Conservation (phyloP, 805 yeast genomes). For the Clavispora phyllophila region DNA sequence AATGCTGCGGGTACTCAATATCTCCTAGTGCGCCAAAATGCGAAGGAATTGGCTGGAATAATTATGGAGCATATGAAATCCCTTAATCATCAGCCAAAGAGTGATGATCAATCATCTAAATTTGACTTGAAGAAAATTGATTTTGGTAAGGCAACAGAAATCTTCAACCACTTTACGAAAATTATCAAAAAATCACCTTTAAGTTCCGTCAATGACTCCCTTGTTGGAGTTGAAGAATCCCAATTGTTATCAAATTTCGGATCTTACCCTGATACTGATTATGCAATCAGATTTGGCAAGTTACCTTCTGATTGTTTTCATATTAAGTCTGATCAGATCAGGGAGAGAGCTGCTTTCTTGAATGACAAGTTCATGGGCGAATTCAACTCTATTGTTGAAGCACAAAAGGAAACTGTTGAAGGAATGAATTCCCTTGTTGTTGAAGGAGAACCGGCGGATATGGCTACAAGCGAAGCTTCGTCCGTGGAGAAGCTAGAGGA, state of each 20-base stretch:
- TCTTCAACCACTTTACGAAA: not conserved
- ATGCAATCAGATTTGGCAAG: not conserved
- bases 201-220: not conserved
- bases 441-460: not conserved
- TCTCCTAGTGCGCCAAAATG: conserved; percentile 46
- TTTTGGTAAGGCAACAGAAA: not conserved
- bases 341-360: conserved; percentile 32
- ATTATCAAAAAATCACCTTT: not conserved
- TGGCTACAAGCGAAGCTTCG: not conserved
- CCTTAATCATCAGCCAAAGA: not conserved
- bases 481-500: conserved; percentile 19
- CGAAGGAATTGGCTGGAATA: conserved; percentile 54
- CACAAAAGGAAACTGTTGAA: conserved; percentile 4
- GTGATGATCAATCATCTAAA: not conserved
- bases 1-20: not conserved
- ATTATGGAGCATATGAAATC: conserved; percentile 23
- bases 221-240: not conserved
- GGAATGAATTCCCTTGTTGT: not conserved
- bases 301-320: conserved; percentile 6
- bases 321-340: conserved; percentile 29
- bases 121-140: not conserved
- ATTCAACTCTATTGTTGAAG: not conserved
- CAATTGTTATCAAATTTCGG: not conserved
- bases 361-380: conserved; percentile 23
- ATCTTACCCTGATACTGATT: not conserved